These are phyloP conservation scores for Pleurotus salmoneostramineus DNA, from an alignment of 768 basidiomycete species.

Conservation along the genomic window DNA sequence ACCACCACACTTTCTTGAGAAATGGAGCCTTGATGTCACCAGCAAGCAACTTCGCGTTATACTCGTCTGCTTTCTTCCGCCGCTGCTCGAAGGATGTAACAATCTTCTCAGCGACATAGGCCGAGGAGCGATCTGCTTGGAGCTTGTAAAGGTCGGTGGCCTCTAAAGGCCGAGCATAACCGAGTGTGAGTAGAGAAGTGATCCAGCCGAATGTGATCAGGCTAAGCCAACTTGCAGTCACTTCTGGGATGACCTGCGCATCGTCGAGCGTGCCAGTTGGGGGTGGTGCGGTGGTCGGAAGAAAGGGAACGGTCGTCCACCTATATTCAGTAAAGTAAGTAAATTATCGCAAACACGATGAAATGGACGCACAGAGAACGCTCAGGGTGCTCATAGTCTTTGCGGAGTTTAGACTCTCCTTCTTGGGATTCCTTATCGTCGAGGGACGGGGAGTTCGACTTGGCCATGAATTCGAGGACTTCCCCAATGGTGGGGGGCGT, in stretches of 20 bases:
- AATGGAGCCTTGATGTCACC: constrained; percentile 61
- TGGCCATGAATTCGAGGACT: background rate
- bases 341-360: background rate
- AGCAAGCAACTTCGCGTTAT: constrained; percentile 64
- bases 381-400: background rate
- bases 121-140: constrained; percentile 56
- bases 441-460: constrained; percentile 4
- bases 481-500: background rate
- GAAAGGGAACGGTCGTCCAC: constrained; percentile 34
- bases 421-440: background rate
- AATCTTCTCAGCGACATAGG: constrained; percentile 58
- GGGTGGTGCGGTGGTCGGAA: constrained; percentile 32
- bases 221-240: constrained; percentile 53
- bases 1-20: constrained; percentile 54
- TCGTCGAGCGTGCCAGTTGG: constrained; percentile 56
- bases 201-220: constrained; percentile 75
- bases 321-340: constrained; percentile 8
- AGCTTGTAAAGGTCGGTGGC: constrained; percentile 80
- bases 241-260: constrained; percentile 61
- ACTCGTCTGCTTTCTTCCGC: constrained; percentile 51
- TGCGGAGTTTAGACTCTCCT: background rate
- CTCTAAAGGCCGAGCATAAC: constrained; percentile 79
- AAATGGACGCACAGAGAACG: constrained; percentile 1
- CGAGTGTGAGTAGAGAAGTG: constrained; percentile 63
- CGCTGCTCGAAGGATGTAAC: constrained; percentile 61